phyloP scores from a whole-genome alignment of 805 yeast species.

The Spathaspora hagerdaliae region DNA sequence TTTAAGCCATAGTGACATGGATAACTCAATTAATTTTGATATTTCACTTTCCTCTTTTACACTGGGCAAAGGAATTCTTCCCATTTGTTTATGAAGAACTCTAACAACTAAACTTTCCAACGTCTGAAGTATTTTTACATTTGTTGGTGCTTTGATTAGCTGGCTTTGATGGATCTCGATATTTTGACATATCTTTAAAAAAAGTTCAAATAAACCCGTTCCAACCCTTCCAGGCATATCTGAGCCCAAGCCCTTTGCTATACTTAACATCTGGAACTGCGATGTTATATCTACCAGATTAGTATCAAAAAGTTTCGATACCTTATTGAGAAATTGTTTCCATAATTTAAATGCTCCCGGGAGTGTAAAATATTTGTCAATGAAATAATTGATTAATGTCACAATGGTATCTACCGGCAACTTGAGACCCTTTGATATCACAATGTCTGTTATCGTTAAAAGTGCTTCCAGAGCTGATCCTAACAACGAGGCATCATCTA shows the following conservation, averaged over 20 bases:
- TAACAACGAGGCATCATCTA: conserved; percentile 21
- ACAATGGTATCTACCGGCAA: conserved; percentile 18
- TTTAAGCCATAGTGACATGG: conserved; percentile 28
- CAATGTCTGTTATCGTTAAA: conserved; percentile 13
- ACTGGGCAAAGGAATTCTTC: conserved; percentile 28
- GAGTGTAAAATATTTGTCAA: conserved; percentile 8
- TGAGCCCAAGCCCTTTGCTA: neutral
- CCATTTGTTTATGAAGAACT: conserved; percentile 27
- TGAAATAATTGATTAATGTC: conserved; percentile 11
- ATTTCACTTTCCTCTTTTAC: conserved; percentile 17
- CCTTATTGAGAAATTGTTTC: conserved; percentile 7
- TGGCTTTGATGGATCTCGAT: neutral
- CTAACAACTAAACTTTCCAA: neutral
- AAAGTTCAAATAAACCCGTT: neutral
- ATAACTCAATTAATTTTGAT: conserved; percentile 20
- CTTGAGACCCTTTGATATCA: conserved; percentile 7
- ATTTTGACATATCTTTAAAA: neutral
- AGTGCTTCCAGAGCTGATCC: conserved; percentile 20
- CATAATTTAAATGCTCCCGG: conserved; percentile 17
- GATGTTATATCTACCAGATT: neutral
- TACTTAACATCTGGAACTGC: neutral
- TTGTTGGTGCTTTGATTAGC: neutral
- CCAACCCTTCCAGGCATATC: conserved; percentile 5
- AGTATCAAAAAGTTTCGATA: neutral
- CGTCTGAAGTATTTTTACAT: neutral